phyloP scores from a whole-genome alignment of 345 rosid species.

The Eucalyptus polyanthemos region DNA sequence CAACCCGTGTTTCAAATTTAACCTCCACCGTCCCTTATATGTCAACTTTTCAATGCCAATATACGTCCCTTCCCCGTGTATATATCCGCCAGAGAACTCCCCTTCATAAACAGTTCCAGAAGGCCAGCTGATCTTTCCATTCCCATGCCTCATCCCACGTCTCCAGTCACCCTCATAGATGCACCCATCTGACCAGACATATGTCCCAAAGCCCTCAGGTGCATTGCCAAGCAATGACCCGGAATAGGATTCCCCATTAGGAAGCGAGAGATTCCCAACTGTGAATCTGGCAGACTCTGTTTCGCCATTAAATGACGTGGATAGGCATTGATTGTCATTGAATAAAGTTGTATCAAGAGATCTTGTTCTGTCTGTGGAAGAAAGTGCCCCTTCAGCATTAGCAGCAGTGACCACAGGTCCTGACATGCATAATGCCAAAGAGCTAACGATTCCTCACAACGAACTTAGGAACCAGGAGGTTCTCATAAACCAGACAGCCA shows the following conservation, averaged over 20 bases:
- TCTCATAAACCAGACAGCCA: neutral
- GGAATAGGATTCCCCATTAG: conserved; percentile 60
- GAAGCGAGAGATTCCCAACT: conserved; percentile 45
- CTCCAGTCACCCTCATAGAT: conserved; percentile 90
- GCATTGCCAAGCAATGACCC: conserved; percentile 72
- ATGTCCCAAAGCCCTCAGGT: conserved; percentile 82
- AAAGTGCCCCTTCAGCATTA: conserved; percentile 29
- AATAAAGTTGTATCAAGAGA: conserved; percentile 40
- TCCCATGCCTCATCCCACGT: conserved; percentile 81
- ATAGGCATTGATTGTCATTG: conserved; percentile 17
- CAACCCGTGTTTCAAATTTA: conserved; percentile 86
- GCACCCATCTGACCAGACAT: conserved; percentile 71
- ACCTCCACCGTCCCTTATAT: conserved; percentile 86
- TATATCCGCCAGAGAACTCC: conserved; percentile 85
- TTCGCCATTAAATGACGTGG: conserved; percentile 40
- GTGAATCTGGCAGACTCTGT: conserved; percentile 51
- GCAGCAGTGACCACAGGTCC: conserved; percentile 41
- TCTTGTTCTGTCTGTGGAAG: conserved; percentile 60
- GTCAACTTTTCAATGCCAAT: conserved; percentile 31
- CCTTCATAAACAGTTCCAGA: conserved; percentile 76
- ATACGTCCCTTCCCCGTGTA: conserved; percentile 70
- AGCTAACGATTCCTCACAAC: conserved; percentile 14
- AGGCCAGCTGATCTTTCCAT: conserved; percentile 66
- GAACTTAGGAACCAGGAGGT: neutral
- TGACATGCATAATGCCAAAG: conserved; percentile 84